Conservation (phyloP, 2,329 filamentous ascomycete genomes). For the Colletotrichum melonis region DNA sequence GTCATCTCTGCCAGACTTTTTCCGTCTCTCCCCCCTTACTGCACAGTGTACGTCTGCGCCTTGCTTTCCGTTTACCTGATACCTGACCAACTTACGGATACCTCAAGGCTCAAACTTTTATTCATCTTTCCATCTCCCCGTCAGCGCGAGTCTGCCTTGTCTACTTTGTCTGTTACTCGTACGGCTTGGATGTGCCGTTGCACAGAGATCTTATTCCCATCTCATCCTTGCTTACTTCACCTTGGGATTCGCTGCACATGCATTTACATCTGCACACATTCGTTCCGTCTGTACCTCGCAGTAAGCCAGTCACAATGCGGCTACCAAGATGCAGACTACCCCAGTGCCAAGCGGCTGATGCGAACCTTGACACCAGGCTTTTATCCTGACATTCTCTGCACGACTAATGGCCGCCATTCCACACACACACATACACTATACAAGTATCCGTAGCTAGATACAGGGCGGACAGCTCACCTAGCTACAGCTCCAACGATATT, state of each 20-base stretch:
- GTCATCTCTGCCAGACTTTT: conserved; percentile 29
- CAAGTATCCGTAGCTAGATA: background rate
- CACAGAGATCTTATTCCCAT: background rate
- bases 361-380: background rate
- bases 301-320: background rate
- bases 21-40: background rate
- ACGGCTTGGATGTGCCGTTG: background rate
- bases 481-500: background rate
- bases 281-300: background rate
- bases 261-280: background rate
- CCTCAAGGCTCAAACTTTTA: no score
- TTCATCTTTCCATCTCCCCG: background rate
- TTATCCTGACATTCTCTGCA: background rate
- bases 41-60: background rate
- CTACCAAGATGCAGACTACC: background rate
- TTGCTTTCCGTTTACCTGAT: background rate
- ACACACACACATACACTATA: background rate
- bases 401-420: background rate
- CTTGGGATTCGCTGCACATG: background rate
- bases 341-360: background rate
- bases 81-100: background rate
- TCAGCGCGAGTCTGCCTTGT: background rate
- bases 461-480: background rate
- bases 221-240: background rate
- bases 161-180: conserved; percentile 11